phyloP scores from a whole-genome alignment of 495 filamentous ascomycete species.

The Annulohypoxylon bovei region DNA sequence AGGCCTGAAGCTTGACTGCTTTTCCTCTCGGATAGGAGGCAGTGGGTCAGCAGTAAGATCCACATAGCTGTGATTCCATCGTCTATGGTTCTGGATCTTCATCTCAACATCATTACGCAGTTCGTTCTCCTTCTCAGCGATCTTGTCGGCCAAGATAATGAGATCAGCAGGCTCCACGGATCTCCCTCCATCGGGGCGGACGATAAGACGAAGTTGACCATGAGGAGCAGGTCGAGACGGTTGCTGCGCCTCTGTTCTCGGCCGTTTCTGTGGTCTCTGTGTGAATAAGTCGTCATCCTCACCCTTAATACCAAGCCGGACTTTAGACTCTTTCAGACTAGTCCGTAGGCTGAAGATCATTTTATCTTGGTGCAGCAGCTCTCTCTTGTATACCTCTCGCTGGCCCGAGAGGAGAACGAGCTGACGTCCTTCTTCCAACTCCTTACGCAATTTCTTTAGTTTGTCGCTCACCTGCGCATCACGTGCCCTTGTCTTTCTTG shows the following conservation, averaged over 20 bases:
- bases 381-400: slow-evolving; percentile 80
- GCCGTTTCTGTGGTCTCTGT: slow-evolving; percentile 85
- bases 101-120: slow-evolving; percentile 80
- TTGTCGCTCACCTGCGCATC: slow-evolving; percentile 96
- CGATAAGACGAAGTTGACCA: slow-evolving; percentile 70
- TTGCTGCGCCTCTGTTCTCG: slow-evolving; percentile 51
- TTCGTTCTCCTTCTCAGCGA: slow-evolving; percentile 83
- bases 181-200: slow-evolving; percentile 72
- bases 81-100: slow-evolving; percentile 81
- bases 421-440: slow-evolving; percentile 88
- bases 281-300: slow-evolving; percentile 96
- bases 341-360: slow-evolving; percentile 82
- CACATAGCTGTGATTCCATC: slow-evolving; percentile 85
- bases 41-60: slow-evolving; percentile 85
- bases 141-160: slow-evolving; percentile 74
- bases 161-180: slow-evolving; percentile 76
- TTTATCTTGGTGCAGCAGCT: slow-evolving; percentile 76
- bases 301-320: slow-evolving; percentile 86
- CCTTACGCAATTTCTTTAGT: slow-evolving; percentile 87
- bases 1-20: slow-evolving; percentile 67
- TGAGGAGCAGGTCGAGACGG: slow-evolving; percentile 50
- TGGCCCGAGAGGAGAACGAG: slow-evolving; percentile 78
- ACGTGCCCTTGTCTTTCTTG: slow-evolving; percentile 90
- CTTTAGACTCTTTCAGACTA: slow-evolving; percentile 84
- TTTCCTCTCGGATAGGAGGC: slow-evolving; percentile 75